Percentiles rank a stretch among this genome's conserved stretches.
These are phyloP conservation scores for Leccinum pachyderme DNA, from an alignment of 1,284 basidiomycete species.

Conservation along the genomic window DNA sequence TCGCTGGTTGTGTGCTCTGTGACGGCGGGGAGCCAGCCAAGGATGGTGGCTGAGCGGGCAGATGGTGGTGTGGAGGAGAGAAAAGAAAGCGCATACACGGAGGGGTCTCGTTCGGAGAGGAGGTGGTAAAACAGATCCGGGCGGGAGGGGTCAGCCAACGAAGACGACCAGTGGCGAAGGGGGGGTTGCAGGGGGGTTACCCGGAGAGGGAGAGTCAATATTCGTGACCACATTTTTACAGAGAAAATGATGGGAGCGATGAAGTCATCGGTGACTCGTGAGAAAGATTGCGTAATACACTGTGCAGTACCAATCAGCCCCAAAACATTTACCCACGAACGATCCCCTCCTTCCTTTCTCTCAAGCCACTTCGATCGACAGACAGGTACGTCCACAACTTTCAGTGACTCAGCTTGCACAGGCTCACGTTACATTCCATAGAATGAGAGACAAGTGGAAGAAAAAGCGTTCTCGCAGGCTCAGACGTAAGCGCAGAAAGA, in stretches of 20 bases:
- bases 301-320: constrained; percentile 37
- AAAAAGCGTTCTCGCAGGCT: constrained; percentile 87
- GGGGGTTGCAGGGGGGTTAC: constrained; percentile 7
- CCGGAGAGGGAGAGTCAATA: constrained; percentile 5
- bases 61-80: constrained; percentile 44
- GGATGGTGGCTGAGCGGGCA: constrained; percentile 48
- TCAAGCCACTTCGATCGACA: constrained; percentile 26
- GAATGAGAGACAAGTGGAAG: constrained; percentile 92
- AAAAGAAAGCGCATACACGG: constrained; percentile 66
- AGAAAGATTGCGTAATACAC: constrained; percentile 29
- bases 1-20: constrained; percentile 28
- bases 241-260: not conserved
- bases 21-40: constrained; percentile 70
- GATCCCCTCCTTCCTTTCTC: constrained; percentile 7
- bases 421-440: constrained; percentile 21
- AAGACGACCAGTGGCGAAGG: constrained; percentile 12
- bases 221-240: constrained; percentile 11
- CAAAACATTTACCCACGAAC: constrained; percentile 17
- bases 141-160: constrained; percentile 49
- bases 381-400: constrained; percentile 27
- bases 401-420: not conserved
- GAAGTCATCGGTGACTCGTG: constrained; percentile 16
- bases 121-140: constrained; percentile 70
- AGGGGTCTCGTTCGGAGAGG: constrained; percentile 47
- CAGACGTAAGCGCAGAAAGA: constrained; percentile 87